Conservation (phyloP, 495 filamentous ascomycete genomes). For the Aspergillus biplanus region DNA sequence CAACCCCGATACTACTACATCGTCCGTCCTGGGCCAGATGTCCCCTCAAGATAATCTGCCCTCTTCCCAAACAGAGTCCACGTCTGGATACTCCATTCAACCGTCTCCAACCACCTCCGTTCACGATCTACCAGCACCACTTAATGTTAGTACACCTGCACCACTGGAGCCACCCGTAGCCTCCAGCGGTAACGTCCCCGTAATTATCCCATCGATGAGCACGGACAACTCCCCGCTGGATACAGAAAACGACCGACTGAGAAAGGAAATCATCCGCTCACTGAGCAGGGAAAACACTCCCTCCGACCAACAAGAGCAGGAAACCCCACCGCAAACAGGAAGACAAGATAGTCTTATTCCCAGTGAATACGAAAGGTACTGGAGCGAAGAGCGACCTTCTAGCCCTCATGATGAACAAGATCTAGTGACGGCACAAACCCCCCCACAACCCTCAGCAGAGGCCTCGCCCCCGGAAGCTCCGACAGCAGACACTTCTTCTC, state of each 20-base stretch:
- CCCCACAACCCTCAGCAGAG: constrained; percentile 24
- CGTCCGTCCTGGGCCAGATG: constrained; percentile 49
- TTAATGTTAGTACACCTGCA: constrained; percentile 35
- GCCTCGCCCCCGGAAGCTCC: constrained; percentile 26
- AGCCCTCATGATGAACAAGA: constrained; percentile 20
- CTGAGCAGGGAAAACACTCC: constrained; percentile 57
- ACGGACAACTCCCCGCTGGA: constrained; percentile 61
- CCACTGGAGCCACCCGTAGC: constrained; percentile 17
- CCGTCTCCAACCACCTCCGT: constrained; percentile 34
- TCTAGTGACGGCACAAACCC: constrained; percentile 22
- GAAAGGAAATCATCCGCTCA: constrained; percentile 82
- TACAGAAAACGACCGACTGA: constrained; percentile 74
- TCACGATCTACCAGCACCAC: constrained; percentile 47
- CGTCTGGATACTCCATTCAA: constrained; percentile 14
- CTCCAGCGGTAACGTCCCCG: constrained; percentile 36
- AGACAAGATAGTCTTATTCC: constrained; percentile 56
- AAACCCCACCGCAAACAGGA: constrained; percentile 28
- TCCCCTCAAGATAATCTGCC: constrained; percentile 32
- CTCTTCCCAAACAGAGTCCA: constrained; percentile 8
- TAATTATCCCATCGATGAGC: constrained; percentile 58
- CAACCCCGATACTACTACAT: constrained; percentile 38
- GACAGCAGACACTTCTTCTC: constrained; percentile 7
- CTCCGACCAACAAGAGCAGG: constrained; percentile 37
- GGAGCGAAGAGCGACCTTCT: constrained; percentile 42
- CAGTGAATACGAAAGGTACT: constrained; percentile 63